Conservation (phyloP, 192 early-diverging fungal genomes). For the Coemansia pectinata region DNA sequence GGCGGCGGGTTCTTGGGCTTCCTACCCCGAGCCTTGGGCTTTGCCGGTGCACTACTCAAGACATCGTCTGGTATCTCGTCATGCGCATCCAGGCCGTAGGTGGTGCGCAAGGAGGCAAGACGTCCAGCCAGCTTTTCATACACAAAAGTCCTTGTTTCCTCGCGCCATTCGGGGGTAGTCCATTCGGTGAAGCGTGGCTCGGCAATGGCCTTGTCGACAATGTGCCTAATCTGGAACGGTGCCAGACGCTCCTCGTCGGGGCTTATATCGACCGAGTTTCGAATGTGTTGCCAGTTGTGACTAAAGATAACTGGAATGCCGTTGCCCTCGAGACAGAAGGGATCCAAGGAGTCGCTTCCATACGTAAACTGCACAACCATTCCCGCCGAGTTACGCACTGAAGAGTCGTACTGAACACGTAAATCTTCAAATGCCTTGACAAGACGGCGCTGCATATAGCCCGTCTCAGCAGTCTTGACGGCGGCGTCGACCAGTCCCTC, state of each 20-base stretch:
- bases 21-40: constrained; percentile 28
- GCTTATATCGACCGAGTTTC: constrained; percentile 22
- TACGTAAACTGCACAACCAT: constrained; percentile 93
- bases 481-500: constrained; percentile 99
- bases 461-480: constrained; percentile 99
- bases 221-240: constrained; percentile 52
- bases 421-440: constrained; percentile 98
- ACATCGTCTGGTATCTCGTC: constrained; percentile 19
- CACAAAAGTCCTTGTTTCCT: constrained; percentile 62
- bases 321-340: constrained; percentile 88
- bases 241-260: constrained; percentile 31
- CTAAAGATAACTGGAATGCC: constrained; percentile 85
- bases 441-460: constrained; percentile 95
- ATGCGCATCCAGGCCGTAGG: constrained; percentile 37
- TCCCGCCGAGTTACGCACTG: constrained; percentile 91
- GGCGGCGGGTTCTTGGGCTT: constrained; percentile 32
- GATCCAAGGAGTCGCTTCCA: constrained; percentile 96
- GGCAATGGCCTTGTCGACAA: constrained; percentile 56
- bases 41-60: background rate
- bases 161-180: constrained; percentile 60
- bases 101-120: constrained; percentile 58
- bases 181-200: constrained; percentile 42
- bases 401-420: constrained; percentile 91
- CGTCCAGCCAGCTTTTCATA: constrained; percentile 57
- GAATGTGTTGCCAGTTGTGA: constrained; percentile 74